Conservation (phyloP, 148 eudicot species). For the Pharnaceum exiguum region DNA sequence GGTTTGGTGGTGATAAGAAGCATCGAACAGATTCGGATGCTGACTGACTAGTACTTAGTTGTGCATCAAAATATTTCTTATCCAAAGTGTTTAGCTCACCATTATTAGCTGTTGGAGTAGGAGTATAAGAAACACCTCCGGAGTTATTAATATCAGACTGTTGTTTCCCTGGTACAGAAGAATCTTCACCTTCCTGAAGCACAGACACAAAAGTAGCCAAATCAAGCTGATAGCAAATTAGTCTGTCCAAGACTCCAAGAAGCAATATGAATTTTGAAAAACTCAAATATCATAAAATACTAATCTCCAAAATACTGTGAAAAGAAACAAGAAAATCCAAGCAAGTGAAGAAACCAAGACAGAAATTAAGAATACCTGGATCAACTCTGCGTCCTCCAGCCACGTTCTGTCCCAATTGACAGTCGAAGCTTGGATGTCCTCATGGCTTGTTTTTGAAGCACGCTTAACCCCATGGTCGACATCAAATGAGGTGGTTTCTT, state of each 20-base stretch:
- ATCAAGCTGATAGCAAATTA: neutral
- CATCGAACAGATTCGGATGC: too few relatives aligned
- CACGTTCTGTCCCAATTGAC: conserved; percentile 14
- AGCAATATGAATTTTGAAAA: too few relatives aligned
- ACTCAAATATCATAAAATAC: too few relatives aligned
- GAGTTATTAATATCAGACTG: conserved; percentile 16
- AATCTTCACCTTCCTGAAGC: conserved; percentile 41
- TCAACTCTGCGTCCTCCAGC: conserved; percentile 31
- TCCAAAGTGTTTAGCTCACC: conserved; percentile 36
- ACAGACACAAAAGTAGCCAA: neutral
- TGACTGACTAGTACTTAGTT: too few relatives aligned
- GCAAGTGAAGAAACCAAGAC: neutral
- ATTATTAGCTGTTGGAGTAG: conserved; percentile 9
- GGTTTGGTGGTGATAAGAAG: too few relatives aligned
- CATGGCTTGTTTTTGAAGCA: conserved; percentile 10
- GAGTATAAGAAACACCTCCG: conserved; percentile 12
- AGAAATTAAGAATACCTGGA: conserved; percentile 34
- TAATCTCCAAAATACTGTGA: neutral
- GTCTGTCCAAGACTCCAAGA: neutral
- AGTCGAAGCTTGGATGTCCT: conserved; percentile 12
- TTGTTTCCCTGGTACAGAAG: conserved; percentile 21
- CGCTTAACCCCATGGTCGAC: conserved; percentile 24
- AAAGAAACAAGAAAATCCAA: neutral
- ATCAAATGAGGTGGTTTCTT: conserved; percentile 11
- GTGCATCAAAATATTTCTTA: neutral